Evolutionary conservation across 1,284 basidiomycete genomes (phyloP), one percentile per base, ranked within the genome.

Genomic region (Ganoderma boninense): DNA sequence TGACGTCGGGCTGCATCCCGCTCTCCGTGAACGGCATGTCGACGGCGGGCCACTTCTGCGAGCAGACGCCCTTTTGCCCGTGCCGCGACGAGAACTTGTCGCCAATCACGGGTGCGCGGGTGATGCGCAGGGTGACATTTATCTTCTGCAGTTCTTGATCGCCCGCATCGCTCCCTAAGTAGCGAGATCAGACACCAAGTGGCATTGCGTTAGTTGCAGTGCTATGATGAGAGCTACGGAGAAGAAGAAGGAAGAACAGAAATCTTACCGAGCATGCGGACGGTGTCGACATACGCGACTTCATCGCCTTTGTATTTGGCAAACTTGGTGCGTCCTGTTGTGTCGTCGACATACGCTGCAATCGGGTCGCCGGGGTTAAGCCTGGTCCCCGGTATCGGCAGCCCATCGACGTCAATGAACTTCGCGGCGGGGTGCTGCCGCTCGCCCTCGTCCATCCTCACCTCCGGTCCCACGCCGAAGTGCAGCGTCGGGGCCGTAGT

Each of bases 11-110:
- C 82, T 99, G 97, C 90, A 99, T 97, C 16, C 98, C 98, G 74
- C 95, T 97, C 84, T 99, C 98, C 74, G 92, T 93, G 87, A 99
- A 99, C 10, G 98, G 98, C 98, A 99, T 99, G 81, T 99, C 98
- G 75, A 98, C 86, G 43, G 93, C 90, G 2, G 98, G 97, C 96
- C 97, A 99, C 83, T 98, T 99, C 80, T 99, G 98, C 67, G 97
- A 99, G 81, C 97, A 99, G 57, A 99, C 97, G 88, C 98, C 98
- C 83, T 99, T 99, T 83, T 99, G 98, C 57, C 98, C 98, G 82
- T 99, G 98, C 64, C 98, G 91, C 1, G 97, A 99, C 0, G 97
- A 98, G 82, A 99, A 99, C 85, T 99, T 99, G 87, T 99, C 98
- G 61, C 98, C 98, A 67, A 99, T 99, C 70, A 99, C 96, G 54